Base-by-base conservation (phyloP, 2,329 filamentous ascomycete genomes). In the Ustulina deusta region DNA sequence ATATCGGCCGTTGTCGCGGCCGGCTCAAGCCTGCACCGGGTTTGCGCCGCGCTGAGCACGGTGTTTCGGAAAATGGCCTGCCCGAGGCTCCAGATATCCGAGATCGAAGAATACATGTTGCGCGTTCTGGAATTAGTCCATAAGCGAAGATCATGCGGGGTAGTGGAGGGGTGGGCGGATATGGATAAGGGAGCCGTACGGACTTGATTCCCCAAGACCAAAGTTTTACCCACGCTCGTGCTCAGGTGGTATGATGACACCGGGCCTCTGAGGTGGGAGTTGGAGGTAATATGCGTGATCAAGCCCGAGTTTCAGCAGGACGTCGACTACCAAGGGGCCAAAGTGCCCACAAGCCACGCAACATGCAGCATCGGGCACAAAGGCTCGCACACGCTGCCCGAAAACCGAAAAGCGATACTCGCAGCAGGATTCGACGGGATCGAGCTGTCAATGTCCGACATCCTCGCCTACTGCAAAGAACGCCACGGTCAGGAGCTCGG, bases 371-470 rank as follows among this genome's bases (percentile, higher is more conserved):
- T 77, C 56, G 76, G 76, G 6, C 73, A 77, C 66, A 74, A 72
- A 27, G 72, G 73, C 9, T 69, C 73, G 2, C 83, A 86, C 66
- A 87, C 84, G 1, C 83, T 91, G 0, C n/a, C 86, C 44, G 81
- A 86, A 49, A 90, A 90, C 70, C 82, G 91, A 11, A 79, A 85
- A 49, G 88, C 89, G 46, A 88, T 93, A 71, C 82, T 88, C 20
- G 80, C 81, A 0, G 89, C 87, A 1, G 90, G 89, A 2, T 93
- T 93, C 77, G 69, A 71, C 56, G 69, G 58, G 38, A 89, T 94
- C 66, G 92, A 94, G 78, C 86, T 94, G 6, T 89, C 89, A 0
- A 92, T 94, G 80, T 90, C n/a, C 0, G 91, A 94, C 72, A 86
- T 95, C 2, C 78, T n/a, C n/a, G n/a, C n/a, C n/a, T n/a, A n/a